Evolutionary conservation across 1,139 yeast genomes (phyloP), one percentile per base, ranked within the genome.

Genomic region (Tardiomyces blankii): DNA sequence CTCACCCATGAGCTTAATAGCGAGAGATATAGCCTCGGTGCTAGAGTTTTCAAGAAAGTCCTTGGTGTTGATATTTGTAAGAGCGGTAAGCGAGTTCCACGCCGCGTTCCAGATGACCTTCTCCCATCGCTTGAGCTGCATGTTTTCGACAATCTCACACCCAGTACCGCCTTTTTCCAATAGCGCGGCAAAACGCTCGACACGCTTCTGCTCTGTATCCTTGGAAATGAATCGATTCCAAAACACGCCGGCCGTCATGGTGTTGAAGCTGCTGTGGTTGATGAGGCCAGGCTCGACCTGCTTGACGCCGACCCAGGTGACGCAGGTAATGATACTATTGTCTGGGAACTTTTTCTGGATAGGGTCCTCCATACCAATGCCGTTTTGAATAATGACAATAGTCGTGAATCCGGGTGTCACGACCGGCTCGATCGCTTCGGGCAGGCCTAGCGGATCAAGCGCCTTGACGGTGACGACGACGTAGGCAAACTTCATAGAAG

Each of bases 31-130:
- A 13, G 65, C 45, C 2, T 61, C 49, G 0, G 69, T 55, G 30
- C 74, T 73, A 45, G 74, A 68, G 16, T 78, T 80, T 50, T 72
- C 69, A 19, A 79, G 70, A 54, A 74, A 80, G 40, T 78, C 63
- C 49, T 87, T 67, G 18, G 76, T 75, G 58, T 82, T 87, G 43
- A 67, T 47, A 18, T 78, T 73, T 16, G 83, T 74, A 35, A 77
- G 59, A 8, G 81, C 78, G 49, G 79, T 73, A 4, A 77, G 68
- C 1, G 89, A 73, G 64, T 83, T 83, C 60, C 77, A 71, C 2
- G 78, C 73, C 8, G 83, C 75, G 57, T 84, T 84, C 65, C 83
- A 83, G 19, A 82, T 72, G 47, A 84, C 68, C 59, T 84, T 84
- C 49, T 75, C 69, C 93, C 93, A 84, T 59, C 94, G 59, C 27